Conservation (phyloP, 2,329 filamentous ascomycete genomes). For the Cadophora gregata region DNA sequence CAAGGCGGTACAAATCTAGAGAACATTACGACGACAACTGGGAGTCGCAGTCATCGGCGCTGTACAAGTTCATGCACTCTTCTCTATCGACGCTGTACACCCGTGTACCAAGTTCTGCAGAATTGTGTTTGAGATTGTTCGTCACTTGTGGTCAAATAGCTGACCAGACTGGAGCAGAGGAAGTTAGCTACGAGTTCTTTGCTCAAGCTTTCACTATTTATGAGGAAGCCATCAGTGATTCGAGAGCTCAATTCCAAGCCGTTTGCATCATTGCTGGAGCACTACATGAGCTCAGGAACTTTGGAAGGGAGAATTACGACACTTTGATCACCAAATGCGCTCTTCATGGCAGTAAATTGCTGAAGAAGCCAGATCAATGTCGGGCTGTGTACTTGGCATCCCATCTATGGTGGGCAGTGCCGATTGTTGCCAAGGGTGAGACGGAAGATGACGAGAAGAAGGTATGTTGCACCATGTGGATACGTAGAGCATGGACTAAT, state of each 20-base stretch:
- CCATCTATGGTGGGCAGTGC: slow-evolving; percentile 97
- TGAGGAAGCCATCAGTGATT: slow-evolving; percentile 94
- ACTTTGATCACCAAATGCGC: slow-evolving; percentile 98
- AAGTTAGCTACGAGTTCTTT: slow-evolving; percentile 97
- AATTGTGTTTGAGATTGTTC: slow-evolving; percentile 88
- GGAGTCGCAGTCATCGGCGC: slow-evolving; percentile 74
- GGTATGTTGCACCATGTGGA: slow-evolving; percentile 56
- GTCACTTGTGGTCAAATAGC: slow-evolving; percentile 91
- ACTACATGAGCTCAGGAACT: slow-evolving; percentile 86
- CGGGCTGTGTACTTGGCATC: slow-evolving; percentile 95
- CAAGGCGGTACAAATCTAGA: slow-evolving; percentile 84
- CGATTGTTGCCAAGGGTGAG: slow-evolving; percentile 78
- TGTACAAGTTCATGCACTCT: slow-evolving; percentile 96
- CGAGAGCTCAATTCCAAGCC: slow-evolving; percentile 95
- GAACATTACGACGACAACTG: slow-evolving; percentile 86
- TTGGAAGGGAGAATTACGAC: slow-evolving; percentile 97
- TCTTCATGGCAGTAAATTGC: slow-evolving; percentile 91
- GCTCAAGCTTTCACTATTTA: slow-evolving; percentile 98
- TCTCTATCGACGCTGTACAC: slow-evolving; percentile 86
- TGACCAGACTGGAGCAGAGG: slow-evolving; percentile 89
- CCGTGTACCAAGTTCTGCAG: slow-evolving; percentile 81
- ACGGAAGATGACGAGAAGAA: slow-evolving; percentile 79
- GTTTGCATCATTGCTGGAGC: slow-evolving; percentile 93
- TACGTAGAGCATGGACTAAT: slow-evolving; percentile 31
- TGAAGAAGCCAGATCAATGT: slow-evolving; percentile 98